Percentiles rank a stretch among this genome's conserved stretches.
Conservation (phyloP, 306 rosid species). For the Myrica gale region DNA sequence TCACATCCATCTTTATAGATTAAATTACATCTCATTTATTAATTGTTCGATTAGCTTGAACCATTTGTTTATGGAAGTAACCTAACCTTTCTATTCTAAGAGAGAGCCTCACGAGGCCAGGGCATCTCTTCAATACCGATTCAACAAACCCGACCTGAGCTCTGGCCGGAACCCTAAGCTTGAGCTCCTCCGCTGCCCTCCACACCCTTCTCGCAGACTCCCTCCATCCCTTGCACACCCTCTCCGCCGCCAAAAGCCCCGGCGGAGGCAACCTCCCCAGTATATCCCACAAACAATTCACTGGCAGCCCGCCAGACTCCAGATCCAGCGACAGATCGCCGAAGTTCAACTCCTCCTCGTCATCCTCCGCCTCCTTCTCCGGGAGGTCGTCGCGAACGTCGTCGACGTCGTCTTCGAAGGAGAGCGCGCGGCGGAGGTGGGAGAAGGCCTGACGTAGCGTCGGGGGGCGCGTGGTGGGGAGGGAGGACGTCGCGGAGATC, state of each 20-base stretch:
- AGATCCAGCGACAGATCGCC: constrained; percentile 26
- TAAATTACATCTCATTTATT: constrained; percentile 20
- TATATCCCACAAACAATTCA: constrained; percentile 66
- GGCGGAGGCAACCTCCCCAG: constrained; percentile 75
- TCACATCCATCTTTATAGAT: constrained; percentile 23
- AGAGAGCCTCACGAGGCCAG: constrained; percentile 70
- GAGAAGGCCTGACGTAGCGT: constrained; percentile 39
- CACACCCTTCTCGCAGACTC: constrained; percentile 66
- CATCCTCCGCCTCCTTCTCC: constrained; percentile 12
- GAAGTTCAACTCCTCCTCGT: constrained; percentile 17
- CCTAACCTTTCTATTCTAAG: constrained; percentile 85
- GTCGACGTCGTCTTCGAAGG: constrained; percentile 63
- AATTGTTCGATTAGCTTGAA: constrained; percentile 1
- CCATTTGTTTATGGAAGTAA: constrained; percentile 9
- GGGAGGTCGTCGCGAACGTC: constrained; percentile 28
- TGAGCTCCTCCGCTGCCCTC: constrained; percentile 80
- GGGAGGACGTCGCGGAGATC: constrained; percentile 31
- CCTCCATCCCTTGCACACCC: constrained; percentile 84
- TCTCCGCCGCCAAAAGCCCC: constrained; percentile 69
- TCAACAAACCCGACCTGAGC: constrained; percentile 78
- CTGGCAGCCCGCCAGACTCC: constrained; percentile 53
- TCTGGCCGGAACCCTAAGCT: constrained; percentile 63
- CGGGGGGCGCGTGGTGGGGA: constrained; percentile 34
- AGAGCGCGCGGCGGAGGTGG: constrained; percentile 73
- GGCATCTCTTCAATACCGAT: constrained; percentile 80